Evolutionary conservation across 2,329 filamentous ascomycete genomes (phyloP).

Genomic region (Phialocephala subalpina): DNA sequence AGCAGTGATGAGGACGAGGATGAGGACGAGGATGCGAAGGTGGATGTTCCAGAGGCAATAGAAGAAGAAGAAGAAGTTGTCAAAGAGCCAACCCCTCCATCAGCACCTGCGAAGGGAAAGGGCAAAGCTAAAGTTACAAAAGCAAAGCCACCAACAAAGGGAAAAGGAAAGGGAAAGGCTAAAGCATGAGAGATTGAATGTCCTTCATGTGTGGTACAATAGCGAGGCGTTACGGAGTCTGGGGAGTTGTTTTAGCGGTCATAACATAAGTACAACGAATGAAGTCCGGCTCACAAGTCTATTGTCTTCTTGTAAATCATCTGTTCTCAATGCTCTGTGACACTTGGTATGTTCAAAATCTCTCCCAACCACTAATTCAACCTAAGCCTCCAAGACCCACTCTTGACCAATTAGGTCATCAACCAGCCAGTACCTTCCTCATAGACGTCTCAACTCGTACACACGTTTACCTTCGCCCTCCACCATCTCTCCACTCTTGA

Average conservation of each 20-base stretch:
- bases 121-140: conserved; percentile 55
- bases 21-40: conserved; percentile 31
- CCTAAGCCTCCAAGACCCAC: conserved; percentile 11
- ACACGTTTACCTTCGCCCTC: not conserved
- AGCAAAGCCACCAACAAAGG: conserved; percentile 46
- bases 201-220: not conserved
- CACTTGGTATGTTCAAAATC: not conserved
- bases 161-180: conserved; percentile 29
- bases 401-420: conserved; percentile 16
- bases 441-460: not conserved
- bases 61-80: conserved; percentile 34
- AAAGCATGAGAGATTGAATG: conserved; percentile 19
- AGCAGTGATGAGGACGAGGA: conserved; percentile 68
- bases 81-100: conserved; percentile 35
- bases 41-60: conserved; percentile 42
- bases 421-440: not conserved
- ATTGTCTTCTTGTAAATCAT: not conserved
- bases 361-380: not conserved
- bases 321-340: not conserved
- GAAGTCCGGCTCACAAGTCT: not conserved
- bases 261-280: not conserved
- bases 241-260: not conserved
- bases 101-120: conserved; percentile 45
- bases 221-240: conserved; percentile 32
- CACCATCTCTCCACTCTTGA: conserved; percentile 6